Evolutionary conservation across 208 protist species (phyloP), one percentile per base, ranked within the genome.

Genomic region (Leishmania martiniquensis): DNA sequence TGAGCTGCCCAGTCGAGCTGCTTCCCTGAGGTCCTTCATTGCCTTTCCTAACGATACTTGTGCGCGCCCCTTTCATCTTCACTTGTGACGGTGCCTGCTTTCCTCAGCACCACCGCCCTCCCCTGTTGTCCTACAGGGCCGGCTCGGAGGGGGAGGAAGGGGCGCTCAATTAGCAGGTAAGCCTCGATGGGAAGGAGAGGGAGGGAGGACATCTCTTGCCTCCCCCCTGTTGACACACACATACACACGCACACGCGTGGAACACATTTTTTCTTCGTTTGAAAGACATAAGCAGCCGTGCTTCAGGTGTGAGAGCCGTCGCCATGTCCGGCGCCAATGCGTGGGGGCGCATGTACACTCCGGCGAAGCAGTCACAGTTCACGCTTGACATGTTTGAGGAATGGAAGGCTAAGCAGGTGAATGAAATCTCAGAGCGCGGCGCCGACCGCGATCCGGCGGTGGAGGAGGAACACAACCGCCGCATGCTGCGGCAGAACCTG

Each of bases 401-500:
- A 76, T 96, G 92, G 92, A 83, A 89, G 67, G 45, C 55, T 44
- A 85, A 92, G 70, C 90, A 94, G 59, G 83, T 89, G 34, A 77
- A 70, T 37, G 80, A 80, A 25, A 90, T 96, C 47, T 77, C 85
- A 45, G 59, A 90, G 12, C 90, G 91, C 71, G 93, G 93, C 15
- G 86, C 72, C 34, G 85, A 91, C 73, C 62, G 59, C 22, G 84
- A 95, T 76, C 82, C 79, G 5, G 84, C 66, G 32, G 80, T 86
- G 60, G 88, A 95, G 80, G 89, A 96, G 75, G 88, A 86, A 80
- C 87, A 95, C 83, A 93, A 89, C 72, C 83, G 75, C 25, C 87
- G 88, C 80, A 95, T 95, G 91, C 68, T 97, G 45, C 88, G 88
- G 0, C 91, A 93, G 72, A 95, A 95, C 77, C 81, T 97, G 45